Conservation (phyloP, 1,284 basidiomycete genomes). For the Cryptococcus hybrid region DNA sequence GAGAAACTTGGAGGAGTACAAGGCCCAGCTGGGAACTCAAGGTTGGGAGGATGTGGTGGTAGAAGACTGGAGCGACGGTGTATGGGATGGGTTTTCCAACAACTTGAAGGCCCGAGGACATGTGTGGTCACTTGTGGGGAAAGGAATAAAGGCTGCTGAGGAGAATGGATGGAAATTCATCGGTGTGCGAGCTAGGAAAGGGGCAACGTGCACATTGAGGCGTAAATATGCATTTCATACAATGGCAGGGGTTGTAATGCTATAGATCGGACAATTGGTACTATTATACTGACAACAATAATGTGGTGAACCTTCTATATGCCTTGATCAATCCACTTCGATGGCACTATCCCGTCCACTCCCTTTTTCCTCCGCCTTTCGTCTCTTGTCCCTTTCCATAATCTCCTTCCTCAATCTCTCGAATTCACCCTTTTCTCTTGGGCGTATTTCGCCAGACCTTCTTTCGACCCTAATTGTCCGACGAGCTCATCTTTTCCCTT, state of each 20-base stretch:
- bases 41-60: constrained; percentile 60
- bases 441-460: constrained; percentile 38
- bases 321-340: constrained; percentile 33
- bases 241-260: background rate
- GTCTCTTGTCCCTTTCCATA: constrained; percentile 30
- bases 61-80: constrained; percentile 62
- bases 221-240: background rate
- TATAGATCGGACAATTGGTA: no score
- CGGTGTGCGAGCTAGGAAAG: constrained; percentile 53
- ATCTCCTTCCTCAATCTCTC: constrained; percentile 39
- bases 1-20: constrained; percentile 54
- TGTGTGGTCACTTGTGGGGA: constrained; percentile 55
- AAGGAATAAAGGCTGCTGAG: constrained; percentile 50
- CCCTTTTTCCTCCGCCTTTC: constrained; percentile 10
- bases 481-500: constrained; percentile 37
- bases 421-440: constrained; percentile 38
- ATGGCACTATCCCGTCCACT: constrained; percentile 30
- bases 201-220: background rate
- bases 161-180: constrained; percentile 58
- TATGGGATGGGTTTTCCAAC: constrained; percentile 60
- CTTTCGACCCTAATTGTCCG: constrained; percentile 28
- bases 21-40: constrained; percentile 52
- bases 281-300: no score
- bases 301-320: no score
- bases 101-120: constrained; percentile 56